Base-by-base conservation (phyloP, 495 filamentous ascomycete genomes). In the Lasiosphaeria hispida region DNA sequence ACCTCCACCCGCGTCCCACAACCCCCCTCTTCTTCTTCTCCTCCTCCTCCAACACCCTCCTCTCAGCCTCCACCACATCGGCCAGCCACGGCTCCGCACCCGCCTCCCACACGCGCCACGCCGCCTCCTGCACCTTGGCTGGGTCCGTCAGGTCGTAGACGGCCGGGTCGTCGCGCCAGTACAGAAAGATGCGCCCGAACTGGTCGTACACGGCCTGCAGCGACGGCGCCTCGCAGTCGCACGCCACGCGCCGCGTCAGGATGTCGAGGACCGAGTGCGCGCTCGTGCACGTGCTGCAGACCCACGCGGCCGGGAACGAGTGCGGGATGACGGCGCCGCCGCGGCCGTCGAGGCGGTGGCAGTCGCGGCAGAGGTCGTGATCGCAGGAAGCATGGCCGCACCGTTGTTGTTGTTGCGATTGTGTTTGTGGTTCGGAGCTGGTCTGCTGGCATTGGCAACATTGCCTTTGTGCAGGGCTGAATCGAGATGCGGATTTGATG, bases 121-220 rank as follows among this genome's bases (percentile, higher is more conserved):
- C 56, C 0, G 66, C 66, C 54, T 71, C 69, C 36, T 57, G 47
- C 1, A 63, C 58, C 60, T 68, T 67, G 33, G 55, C 48, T 19
- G 69, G 51, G 41, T 65, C 62, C 11, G 48, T 37, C 45, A 72
- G 50, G 45, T 72, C 63, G 40, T 61, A 44, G 18, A 72, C 67
- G 30, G 56, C 47, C 15, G 67, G 63, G 48, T 72, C 69, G 40
- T 66, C 60, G 4, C 69, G 60, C 63, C 65, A 69, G 42, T 61
- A 72, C 15, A 72, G 55, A 7, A 63, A 69, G 36, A 72, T 67
- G 30, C 48, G 41, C 36, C 69, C 69, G 23, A 64, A 65, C 57
- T 72, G 67, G 54, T 72, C 69, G 54, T 72, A 72, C n/a, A 72
- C 57, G 23, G 67, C 69, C 52, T 66, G 61, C 19, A 72, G 62